These are phyloP conservation scores for Ambispora gerdemannii DNA, from an alignment of 192 early-diverging fungal species.

Conservation along the genomic window DNA sequence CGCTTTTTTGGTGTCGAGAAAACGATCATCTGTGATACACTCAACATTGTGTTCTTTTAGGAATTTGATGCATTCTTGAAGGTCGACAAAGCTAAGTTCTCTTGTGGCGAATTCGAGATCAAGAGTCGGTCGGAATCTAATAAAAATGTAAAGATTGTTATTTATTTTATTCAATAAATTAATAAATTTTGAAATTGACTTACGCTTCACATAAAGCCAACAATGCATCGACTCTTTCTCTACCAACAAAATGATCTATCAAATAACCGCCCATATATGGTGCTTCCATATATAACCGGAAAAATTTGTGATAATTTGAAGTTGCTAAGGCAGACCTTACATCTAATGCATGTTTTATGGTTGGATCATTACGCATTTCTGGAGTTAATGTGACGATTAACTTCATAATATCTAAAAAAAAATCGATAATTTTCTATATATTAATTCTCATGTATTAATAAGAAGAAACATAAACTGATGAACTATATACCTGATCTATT, in stretches of 20 bases:
- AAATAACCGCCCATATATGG: conserved; percentile 88
- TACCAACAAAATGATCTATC: conserved; percentile 88
- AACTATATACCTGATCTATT: conserved; percentile 70
- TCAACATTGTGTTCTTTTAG: conserved; percentile 41
- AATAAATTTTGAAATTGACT: conserved; percentile 24
- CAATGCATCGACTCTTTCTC: conserved; percentile 79
- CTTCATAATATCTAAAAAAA: conserved; percentile 70
- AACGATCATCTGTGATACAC: conserved; percentile 34
- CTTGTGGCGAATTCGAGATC: conserved; percentile 53
- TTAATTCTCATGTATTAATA: not conserved
- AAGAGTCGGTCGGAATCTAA: conserved; percentile 60
- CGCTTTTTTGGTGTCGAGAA: conserved; percentile 60
- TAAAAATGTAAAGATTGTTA: conserved; percentile 13
- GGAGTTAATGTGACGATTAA: conserved; percentile 70
- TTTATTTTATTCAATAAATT: not conserved
- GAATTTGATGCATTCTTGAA: conserved; percentile 49
- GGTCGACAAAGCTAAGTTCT: conserved; percentile 65
- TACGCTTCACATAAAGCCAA: conserved; percentile 76
- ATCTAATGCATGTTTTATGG: conserved; percentile 76
- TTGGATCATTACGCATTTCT: conserved; percentile 57
- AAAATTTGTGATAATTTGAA: conserved; percentile 85
- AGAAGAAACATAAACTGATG: not conserved
- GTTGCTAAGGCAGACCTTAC: conserved; percentile 78
- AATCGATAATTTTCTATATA: not conserved
- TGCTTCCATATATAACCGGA: conserved; percentile 68